These are phyloP conservation scores for Daldinia eschscholtzii DNA, from an alignment of 2,329 filamentous ascomycete genomes.

Conservation along the genomic window DNA sequence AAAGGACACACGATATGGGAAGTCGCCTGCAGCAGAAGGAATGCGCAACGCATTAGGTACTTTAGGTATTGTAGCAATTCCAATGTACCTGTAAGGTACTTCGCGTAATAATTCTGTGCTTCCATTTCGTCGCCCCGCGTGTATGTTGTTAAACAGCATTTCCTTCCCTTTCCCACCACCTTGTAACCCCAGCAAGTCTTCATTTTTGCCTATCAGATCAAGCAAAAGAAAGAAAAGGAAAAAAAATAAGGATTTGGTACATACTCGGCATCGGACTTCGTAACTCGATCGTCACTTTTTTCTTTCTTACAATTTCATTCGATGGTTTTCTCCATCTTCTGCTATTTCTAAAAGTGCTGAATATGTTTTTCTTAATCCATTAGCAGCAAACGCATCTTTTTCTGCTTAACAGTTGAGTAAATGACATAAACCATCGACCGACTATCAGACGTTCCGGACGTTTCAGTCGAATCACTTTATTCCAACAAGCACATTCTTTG, in stretches of 20 bases:
- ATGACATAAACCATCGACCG: conserved; percentile 24
- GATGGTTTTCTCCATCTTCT: conserved; percentile 26
- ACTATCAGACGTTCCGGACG: conserved; percentile 38
- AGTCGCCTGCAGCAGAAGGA: conserved; percentile 3
- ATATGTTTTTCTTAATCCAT: conserved; percentile 15
- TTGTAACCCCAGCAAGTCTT: conserved; percentile 24
- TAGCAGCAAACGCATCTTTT: not conserved
- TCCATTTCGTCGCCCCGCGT: conserved; percentile 15
- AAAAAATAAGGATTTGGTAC: not conserved
- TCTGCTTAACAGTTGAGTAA: conserved; percentile 35
- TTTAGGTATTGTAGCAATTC: not conserved
- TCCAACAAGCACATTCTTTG: conserved; percentile 20
- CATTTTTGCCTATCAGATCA: conserved; percentile 28
- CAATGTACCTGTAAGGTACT: conserved; percentile 27
- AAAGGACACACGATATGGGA: conserved; percentile 33
- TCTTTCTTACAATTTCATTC: not conserved
- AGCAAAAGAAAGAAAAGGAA: conserved; percentile 11
- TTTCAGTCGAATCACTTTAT: conserved; percentile 20
- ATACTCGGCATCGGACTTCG: not conserved
- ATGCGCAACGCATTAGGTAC: conserved; percentile 2
- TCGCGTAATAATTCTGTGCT: conserved; percentile 1
- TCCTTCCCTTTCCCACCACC: conserved; percentile 11
- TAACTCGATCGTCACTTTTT: conserved; percentile 29
- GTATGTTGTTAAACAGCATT: conserved; percentile 20
- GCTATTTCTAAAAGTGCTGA: conserved; percentile 24